These are phyloP conservation scores for Aspergillus sp. DNA, from an alignment of 2,329 filamentous ascomycete species.

Conservation along the genomic window DNA sequence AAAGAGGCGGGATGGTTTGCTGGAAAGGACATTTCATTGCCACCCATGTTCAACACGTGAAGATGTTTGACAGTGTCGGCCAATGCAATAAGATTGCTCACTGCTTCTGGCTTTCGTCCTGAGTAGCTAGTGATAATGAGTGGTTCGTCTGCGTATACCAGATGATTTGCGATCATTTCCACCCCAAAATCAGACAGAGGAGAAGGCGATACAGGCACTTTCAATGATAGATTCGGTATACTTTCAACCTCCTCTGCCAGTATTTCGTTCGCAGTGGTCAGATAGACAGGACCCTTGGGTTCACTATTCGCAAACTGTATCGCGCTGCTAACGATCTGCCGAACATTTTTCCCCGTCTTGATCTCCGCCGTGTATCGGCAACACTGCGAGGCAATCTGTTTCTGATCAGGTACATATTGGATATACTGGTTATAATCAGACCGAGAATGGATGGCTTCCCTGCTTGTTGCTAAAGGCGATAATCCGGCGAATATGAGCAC, in stretches of 20 bases:
- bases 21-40: conserved; percentile 43
- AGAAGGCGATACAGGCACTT: conserved; percentile 7
- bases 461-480: conserved; percentile 68
- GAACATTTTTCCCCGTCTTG: conserved; percentile 75
- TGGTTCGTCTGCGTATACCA: conserved; percentile 41
- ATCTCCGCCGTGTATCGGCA: conserved; percentile 77
- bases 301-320: conserved; percentile 72
- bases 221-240: background rate
- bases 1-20: conserved; percentile 51
- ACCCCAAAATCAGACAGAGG: conserved; percentile 20
- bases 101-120: conserved; percentile 40
- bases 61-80: conserved; percentile 43
- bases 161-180: conserved; percentile 31
- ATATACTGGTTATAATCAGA: conserved; percentile 83
- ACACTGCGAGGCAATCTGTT: conserved; percentile 73
- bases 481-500: conserved; percentile 72
- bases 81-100: conserved; percentile 37
- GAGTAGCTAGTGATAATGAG: conserved; percentile 47
- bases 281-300: conserved; percentile 72
- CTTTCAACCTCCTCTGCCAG: conserved; percentile 70
- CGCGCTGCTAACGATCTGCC: conserved; percentile 79
- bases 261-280: conserved; percentile 71
- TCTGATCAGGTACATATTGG: conserved; percentile 74
- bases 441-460: conserved; percentile 65
- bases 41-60: conserved; percentile 45